Conservation (phyloP, 257 asterid species). For the Cruciata laevipes region DNA sequence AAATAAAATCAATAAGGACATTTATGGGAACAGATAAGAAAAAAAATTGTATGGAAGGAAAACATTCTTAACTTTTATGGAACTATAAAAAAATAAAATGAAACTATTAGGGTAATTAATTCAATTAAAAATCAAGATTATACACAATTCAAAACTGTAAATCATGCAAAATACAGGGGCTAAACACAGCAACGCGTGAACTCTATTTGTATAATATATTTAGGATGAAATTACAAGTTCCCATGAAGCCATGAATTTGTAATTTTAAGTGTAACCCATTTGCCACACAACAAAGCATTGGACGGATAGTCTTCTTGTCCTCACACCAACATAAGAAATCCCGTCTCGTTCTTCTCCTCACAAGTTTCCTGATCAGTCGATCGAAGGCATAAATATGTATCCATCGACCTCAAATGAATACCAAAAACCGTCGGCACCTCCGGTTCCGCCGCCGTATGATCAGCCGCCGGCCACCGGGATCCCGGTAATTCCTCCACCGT, state of each 20-base stretch:
- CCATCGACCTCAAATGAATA: slow-evolving; percentile 1
- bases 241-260: neutral
- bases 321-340: neutral
- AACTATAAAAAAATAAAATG: too few species aligned
- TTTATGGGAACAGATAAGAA: too few species aligned
- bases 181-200: too few species aligned
- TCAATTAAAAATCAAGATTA: too few species aligned
- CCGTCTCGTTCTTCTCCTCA: neutral
- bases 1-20: too few species aligned
- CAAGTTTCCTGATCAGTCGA: neutral
- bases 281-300: neutral
- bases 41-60: too few species aligned
- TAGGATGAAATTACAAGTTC: neutral
- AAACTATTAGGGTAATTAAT: too few species aligned
- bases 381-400: slow-evolving; percentile 8
- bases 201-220: too few species aligned
- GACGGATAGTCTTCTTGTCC: neutral
- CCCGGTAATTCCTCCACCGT: slow-evolving; percentile 12
- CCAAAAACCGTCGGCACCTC: slow-evolving; percentile 20
- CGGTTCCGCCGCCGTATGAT: neutral
- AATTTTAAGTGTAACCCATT: too few species aligned
- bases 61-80: too few species aligned
- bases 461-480: slow-evolving; percentile 14
- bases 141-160: too few species aligned
- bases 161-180: too few species aligned